Base-by-base conservation (phyloP, 768 basidiomycete species). In the Lanmaoa pseudosensibilis region DNA sequence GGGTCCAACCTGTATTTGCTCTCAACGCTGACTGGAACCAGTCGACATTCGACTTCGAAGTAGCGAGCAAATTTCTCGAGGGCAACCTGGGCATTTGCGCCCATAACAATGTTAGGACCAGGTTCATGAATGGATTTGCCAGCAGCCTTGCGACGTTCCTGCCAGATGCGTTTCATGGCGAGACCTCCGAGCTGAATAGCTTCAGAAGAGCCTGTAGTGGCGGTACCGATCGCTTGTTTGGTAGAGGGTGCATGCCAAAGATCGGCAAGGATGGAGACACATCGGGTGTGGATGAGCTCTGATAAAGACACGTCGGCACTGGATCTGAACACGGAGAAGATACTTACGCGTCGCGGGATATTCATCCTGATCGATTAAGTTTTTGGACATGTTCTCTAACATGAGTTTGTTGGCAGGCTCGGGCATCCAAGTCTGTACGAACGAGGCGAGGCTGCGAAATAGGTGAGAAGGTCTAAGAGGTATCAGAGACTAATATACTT, bases 1-100 rank as follows among this genome's bases (percentile, higher is more conserved):
- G 87, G 79, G 55, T 88, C 87, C 66, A 95, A 86, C 52, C 90
- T 83, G 62, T 93, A 91, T 37, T 90, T 86, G 70, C 77, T 87
- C 66, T 83, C 83, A n/a, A 73, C 76, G 41, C 78, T 80, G 61
- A 88, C 78, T 3, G 87, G 87, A 2, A 88, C 86, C 6, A 86
- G 76, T 11, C 85, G 73, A 46, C 74, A 78, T 60, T 88, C 87
- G 39, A 87, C 84, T 41, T 87, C 85, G 50, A 84, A 84, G 71
- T 84, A 82, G 37, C 85, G 74, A 7, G 86, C 87, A 57, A 86
- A 87, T 69, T 86, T 87, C 70, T 87, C 86, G 36, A 87, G 76
- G 4, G 84, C 83, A 46, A 87, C 85, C 59, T 88, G 86, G 3
- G 86, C 86, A 61, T 87, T 86, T 39, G 86, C 82, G 27, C 84